A percentile compares a stretch with the other conserved stretches of the same genome.
These are phyloP conservation scores for Mycogone perniciosa DNA, from an alignment of 2,329 filamentous ascomycete genomes.

Conservation along the genomic window DNA sequence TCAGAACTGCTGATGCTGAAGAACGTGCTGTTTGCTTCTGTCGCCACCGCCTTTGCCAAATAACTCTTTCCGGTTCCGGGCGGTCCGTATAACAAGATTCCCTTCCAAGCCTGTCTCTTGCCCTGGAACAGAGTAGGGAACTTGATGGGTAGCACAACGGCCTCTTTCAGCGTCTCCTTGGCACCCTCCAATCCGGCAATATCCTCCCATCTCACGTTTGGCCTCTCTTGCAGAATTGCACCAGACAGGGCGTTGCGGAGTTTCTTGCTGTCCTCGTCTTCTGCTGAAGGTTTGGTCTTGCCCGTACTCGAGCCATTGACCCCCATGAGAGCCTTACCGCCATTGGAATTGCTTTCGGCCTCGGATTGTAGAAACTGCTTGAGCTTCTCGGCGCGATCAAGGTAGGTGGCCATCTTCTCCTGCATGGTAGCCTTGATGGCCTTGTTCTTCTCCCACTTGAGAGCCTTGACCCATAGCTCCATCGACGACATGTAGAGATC, in stretches of 20 bases:
- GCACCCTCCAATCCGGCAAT: conserved; percentile 90
- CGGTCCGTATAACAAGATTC: conserved; percentile 90
- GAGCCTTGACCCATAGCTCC: conserved; percentile 95
- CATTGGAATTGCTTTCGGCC: conserved; percentile 60
- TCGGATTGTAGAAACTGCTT: conserved; percentile 83
- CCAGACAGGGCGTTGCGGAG: conserved; percentile 83
- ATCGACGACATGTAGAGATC: conserved; percentile 92
- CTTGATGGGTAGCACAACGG: conserved; percentile 95
- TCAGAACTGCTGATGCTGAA: conserved; percentile 98
- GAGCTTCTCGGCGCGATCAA: conserved; percentile 97
- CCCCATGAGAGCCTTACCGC: conserved; percentile 57
- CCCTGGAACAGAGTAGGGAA: conserved; percentile 95
- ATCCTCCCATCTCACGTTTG: conserved; percentile 97
- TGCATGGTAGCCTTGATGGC: conserved; percentile 97
- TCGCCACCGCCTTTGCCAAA: conserved; percentile 93
- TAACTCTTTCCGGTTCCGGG: conserved; percentile 98
- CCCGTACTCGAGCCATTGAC: conserved; percentile 63
- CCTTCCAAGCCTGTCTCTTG: conserved; percentile 97
- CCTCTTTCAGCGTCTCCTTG: conserved; percentile 96
- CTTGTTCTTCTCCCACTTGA: conserved; percentile 99
- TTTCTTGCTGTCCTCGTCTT: conserved; percentile 93
- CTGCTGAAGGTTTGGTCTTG: conserved; percentile 57
- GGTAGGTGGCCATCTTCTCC: conserved; percentile 90
- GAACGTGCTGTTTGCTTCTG: conserved; percentile 97
- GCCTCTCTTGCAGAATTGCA: conserved; percentile 89